These are phyloP conservation scores for Lotmaria passim DNA, from an alignment of 208 protist species.

Conservation along the genomic window DNA sequence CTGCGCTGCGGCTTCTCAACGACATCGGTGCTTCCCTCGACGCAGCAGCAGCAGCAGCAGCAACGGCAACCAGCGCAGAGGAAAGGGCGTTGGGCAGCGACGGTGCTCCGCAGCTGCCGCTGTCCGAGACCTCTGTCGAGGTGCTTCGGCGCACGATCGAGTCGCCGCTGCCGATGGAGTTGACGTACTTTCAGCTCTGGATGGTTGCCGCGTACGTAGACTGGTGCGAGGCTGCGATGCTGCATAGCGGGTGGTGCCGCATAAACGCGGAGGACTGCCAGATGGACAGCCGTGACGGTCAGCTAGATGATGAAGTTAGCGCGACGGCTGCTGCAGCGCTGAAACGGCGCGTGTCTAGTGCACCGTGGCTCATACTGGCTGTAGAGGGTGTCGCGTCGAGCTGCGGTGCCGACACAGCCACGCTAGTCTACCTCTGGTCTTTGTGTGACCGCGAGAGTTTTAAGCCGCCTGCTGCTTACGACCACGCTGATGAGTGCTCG, in stretches of 20 bases:
- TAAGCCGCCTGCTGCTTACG: no score
- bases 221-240: slow-evolving; percentile 29
- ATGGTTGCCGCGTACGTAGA: slow-evolving; percentile 8
- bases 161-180: slow-evolving; percentile 12
- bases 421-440: slow-evolving; percentile 12
- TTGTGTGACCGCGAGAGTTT: not conserved
- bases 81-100: no score
- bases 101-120: not conserved
- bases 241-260: slow-evolving; percentile 21
- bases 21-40: no score
- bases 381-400: not conserved
- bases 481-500: not conserved
- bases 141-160: slow-evolving; percentile 8
- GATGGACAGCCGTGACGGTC: no score
- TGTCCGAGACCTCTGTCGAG: slow-evolving; percentile 8
- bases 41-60: no score
- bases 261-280: slow-evolving; percentile 14
- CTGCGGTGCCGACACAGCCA: slow-evolving; percentile 1
- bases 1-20: slow-evolving; percentile 3
- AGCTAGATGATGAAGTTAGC: not conserved
- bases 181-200: slow-evolving; percentile 21
- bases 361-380: slow-evolving; percentile 22
- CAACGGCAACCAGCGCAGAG: no score
- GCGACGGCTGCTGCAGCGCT: not conserved
- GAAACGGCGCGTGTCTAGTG: no score